Conservation (phyloP, 768 basidiomycete genomes). For the Phanerodontia chrysosporium region DNA sequence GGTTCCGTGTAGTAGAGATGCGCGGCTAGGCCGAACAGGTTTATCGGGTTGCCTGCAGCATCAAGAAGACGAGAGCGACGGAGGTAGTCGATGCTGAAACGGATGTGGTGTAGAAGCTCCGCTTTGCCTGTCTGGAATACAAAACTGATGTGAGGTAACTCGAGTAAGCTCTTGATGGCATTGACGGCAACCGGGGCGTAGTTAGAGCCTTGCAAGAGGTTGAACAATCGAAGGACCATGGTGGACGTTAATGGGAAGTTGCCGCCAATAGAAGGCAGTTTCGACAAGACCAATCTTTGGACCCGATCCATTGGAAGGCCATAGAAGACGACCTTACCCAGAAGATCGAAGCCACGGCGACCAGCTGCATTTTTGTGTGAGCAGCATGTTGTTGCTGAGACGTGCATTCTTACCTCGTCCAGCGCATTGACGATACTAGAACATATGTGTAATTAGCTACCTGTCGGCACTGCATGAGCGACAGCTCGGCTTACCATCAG, state of each 20-base stretch:
- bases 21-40: conserved; percentile 49
- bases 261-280: conserved; percentile 55
- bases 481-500: conserved; percentile 42
- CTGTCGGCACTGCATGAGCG: no score
- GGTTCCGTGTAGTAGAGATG: conserved; percentile 67
- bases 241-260: conserved; percentile 68
- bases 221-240: conserved; percentile 59
- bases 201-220: conserved; percentile 58
- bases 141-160: conserved; percentile 57
- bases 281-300: conserved; percentile 60
- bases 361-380: conserved; percentile 40
- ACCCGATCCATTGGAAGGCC: conserved; percentile 61
- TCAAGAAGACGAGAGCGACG: conserved; percentile 53
- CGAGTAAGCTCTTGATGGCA: conserved; percentile 48
- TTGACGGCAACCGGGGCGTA: conserved; percentile 43
- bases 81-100: conserved; percentile 71
- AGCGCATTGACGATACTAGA: conserved; percentile 67
- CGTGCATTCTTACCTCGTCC: conserved; percentile 40
- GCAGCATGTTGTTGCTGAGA: background rate
- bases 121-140: conserved; percentile 48
- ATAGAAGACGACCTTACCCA: conserved; percentile 72
- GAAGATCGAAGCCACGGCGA: conserved; percentile 63
- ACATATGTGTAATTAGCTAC: conserved; percentile 1
- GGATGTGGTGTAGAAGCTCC: conserved; percentile 60
- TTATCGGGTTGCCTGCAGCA: conserved; percentile 49